Base-by-base conservation (phyloP, 2,329 filamentous ascomycete species). In the Cryphonectria naterciae region DNA sequence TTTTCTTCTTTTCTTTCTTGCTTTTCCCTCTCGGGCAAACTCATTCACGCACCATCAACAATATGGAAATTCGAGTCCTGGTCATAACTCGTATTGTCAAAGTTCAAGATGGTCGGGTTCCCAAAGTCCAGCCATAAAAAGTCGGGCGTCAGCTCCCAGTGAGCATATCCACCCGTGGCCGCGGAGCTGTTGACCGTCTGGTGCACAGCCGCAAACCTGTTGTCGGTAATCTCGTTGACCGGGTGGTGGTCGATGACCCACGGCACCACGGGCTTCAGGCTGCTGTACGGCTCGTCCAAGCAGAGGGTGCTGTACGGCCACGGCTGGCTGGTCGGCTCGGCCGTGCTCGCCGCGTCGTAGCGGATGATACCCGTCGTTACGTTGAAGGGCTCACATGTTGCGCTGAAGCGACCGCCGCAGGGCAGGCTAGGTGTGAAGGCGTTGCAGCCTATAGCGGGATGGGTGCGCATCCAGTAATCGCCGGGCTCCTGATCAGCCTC, bases 401-500 rank as follows among this genome's bases (percentile, higher is more conserved):
- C 66, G 63, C 63, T 37, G 58, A 75, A 72, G 43, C 25, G 68
- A 1, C 67, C 52, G 13, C 25, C 28, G 22, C 35, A 56, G 54
- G 64, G 52, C 32, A 70, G 68, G 3, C 43, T 35, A 0, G 43
- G 37, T 10, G 67, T 70, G 60, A 74, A 74, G 4, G 41, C 43
- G n/a, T 74, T 73, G 66, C 75, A 76, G 2, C 65, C 71, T 13
- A 37, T 41, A 4, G 74, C 72, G 13, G 74, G 74, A 39, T 71
- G 66, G 58, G 78, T 79, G 61, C 70, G 76, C 2, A 78, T 72
- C 76, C 76, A 77, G 69, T 75, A 73, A 43, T 73, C 67, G 7
- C 67, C 69, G 6, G 71, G 71, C 35, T 72, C 60, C 46, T 74
- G 73, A 62, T 82, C 76, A 13, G 80, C 81, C 25, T 75, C 77